phyloP scores from a whole-genome alignment of 2,329 filamentous ascomycete genomes.

The Sporothrix luriei region DNA sequence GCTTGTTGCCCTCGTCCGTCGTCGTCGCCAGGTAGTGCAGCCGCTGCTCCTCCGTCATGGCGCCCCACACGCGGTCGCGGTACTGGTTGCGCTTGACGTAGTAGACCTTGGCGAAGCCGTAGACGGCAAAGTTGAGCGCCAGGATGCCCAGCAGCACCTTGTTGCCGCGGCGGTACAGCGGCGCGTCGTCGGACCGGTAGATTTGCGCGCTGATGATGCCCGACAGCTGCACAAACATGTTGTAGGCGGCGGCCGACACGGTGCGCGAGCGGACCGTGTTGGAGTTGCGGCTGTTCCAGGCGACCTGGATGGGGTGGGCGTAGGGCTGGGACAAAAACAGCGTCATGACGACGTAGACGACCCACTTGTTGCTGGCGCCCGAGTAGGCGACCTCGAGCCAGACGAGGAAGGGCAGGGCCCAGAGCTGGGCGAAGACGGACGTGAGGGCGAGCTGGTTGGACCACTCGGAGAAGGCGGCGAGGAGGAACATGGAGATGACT shows the following conservation, averaged over 20 bases:
- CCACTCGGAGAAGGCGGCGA: constrained; percentile 51
- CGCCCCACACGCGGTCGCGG: constrained; percentile 52
- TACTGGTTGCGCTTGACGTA: constrained; percentile 55
- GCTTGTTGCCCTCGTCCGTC: constrained; percentile 49
- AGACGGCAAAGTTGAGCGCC: constrained; percentile 43
- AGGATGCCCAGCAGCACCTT: constrained; percentile 47
- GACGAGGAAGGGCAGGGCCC: constrained; percentile 55
- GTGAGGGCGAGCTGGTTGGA: constrained; percentile 38
- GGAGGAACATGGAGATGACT: constrained; percentile 51
- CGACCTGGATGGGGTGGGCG: constrained; percentile 50
- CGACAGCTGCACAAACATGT: constrained; percentile 55
- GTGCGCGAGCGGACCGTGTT: constrained; percentile 64
- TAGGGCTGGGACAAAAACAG: constrained; percentile 55
- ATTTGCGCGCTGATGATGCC: constrained; percentile 50
- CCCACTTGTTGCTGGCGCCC: constrained; percentile 45
- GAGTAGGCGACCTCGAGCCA: constrained; percentile 41
- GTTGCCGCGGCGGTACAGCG: constrained; percentile 50
- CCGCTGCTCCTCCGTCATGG: constrained; percentile 54
- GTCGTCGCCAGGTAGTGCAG: constrained; percentile 53
- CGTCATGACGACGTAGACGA: constrained; percentile 50
- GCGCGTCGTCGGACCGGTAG: constrained; percentile 49
- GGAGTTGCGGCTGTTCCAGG: constrained; percentile 63
- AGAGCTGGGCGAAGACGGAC: constrained; percentile 51
- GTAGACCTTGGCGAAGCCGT: constrained; percentile 44
- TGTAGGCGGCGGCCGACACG: constrained; percentile 63